phyloP scores from a whole-genome alignment of 1,139 yeast genomes.

The Suhomyces chickasaworum region DNA sequence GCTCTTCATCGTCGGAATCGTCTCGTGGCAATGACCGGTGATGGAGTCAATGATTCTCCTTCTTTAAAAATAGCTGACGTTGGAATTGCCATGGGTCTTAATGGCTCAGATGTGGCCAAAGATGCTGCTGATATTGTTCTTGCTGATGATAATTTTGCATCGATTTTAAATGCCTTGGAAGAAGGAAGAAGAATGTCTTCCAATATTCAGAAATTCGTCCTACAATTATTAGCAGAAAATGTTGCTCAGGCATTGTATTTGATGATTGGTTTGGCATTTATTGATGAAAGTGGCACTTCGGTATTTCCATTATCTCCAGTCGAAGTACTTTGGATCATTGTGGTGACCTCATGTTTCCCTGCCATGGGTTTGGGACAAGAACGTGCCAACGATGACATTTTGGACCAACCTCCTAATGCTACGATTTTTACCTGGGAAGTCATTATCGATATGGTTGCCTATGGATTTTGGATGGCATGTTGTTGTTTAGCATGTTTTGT shows the following conservation, averaged over 20 bases:
- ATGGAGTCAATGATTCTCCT: conserved; percentile 86
- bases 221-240: conserved; percentile 75
- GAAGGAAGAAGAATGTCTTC: conserved; percentile 84
- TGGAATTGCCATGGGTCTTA: conserved; percentile 86
- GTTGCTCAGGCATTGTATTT: conserved; percentile 76
- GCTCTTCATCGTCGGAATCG: conserved; percentile 73
- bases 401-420: conserved; percentile 65
- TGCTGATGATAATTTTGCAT: conserved; percentile 76
- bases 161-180: conserved; percentile 75
- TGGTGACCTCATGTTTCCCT: conserved; percentile 78
- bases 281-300: conserved; percentile 58
- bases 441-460: conserved; percentile 70
- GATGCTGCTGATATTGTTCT: conserved; percentile 78
- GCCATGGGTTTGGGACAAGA: conserved; percentile 88
- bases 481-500: conserved; percentile 72
- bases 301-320: conserved; percentile 81
- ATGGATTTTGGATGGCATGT: conserved; percentile 74
- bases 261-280: conserved; percentile 71
- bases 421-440: conserved; percentile 72
- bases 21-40: conserved; percentile 86
- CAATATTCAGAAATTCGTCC: conserved; percentile 80
- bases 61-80: conserved; percentile 79
- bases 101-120: conserved; percentile 82
- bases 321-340: conserved; percentile 79
- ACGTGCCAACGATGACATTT: conserved; percentile 63